A percentile compares a stretch with the other conserved stretches of the same genome.
These are phyloP conservation scores for Vairimorpha apis DNA, from an alignment of 371 early-diverging fungal genomes.

Conservation along the genomic window DNA sequence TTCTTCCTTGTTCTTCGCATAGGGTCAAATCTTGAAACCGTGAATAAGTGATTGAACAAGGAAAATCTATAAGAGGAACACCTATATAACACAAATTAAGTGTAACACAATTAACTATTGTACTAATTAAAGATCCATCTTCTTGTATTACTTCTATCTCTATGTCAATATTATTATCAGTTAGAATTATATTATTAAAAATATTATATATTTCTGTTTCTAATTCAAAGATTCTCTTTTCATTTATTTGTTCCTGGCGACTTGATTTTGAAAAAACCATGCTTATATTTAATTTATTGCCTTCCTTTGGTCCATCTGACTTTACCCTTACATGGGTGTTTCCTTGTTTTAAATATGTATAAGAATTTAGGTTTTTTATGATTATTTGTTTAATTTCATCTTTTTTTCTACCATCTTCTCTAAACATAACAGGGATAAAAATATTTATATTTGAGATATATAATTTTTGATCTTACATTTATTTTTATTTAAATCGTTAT, in stretches of 20 bases:
- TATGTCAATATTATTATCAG: conserved; percentile 30
- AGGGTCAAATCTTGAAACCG: conserved; percentile 30
- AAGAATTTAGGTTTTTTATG: background rate
- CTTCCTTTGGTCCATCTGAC: conserved; percentile 21
- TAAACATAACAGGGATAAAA: background rate
- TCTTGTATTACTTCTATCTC: conserved; percentile 37
- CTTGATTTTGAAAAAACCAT: conserved; percentile 31
- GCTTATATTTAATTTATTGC: conserved; percentile 20
- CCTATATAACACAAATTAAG: conserved; percentile 38
- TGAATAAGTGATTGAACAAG: conserved; percentile 15
- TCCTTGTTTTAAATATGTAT: conserved; percentile 18
- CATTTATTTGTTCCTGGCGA: conserved; percentile 17
- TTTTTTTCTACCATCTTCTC: conserved; percentile 41
- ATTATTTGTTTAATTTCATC: conserved; percentile 22
- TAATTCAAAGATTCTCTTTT: conserved; percentile 16
- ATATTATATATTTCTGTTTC: conserved; percentile 22
- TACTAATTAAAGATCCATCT: conserved; percentile 40
- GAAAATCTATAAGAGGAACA: conserved; percentile 37
- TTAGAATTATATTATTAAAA: conserved; percentile 26
- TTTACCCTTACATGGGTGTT: conserved; percentile 18
- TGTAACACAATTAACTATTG: conserved; percentile 45
- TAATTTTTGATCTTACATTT: background rate
- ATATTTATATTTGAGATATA: background rate
- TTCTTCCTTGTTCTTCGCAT: conserved; percentile 20
- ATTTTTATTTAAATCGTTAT: no score